These are phyloP conservation scores for Eremochloa ophiuroides DNA, from an alignment of 176 grass and related monocot species.

Conservation along the genomic window DNA sequence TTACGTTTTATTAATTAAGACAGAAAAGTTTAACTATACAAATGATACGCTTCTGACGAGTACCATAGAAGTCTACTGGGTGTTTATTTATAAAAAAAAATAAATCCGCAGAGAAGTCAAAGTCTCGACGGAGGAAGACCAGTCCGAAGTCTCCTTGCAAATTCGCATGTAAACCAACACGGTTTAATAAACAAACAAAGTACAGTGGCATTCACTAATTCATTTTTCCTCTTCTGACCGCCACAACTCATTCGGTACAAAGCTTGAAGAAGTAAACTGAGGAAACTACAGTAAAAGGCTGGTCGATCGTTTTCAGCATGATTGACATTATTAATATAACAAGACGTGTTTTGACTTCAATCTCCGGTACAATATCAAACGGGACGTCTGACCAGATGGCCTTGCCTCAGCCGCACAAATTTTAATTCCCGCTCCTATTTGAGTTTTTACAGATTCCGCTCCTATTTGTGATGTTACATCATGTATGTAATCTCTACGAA, in stretches of 20 bases:
- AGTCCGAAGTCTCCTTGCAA: neutral
- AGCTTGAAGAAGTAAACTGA: too few relatives aligned
- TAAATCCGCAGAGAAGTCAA: neutral
- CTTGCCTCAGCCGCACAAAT: neutral
- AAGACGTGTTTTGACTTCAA: neutral
- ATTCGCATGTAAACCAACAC: neutral
- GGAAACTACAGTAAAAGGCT: too few relatives aligned
- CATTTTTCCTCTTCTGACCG: too few relatives aligned
- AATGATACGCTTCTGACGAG: too few relatives aligned
- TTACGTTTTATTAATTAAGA: too few relatives aligned
- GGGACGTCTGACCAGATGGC: neutral
- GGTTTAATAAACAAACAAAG: too few relatives aligned
- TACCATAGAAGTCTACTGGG: too few relatives aligned
- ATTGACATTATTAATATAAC: neutral
- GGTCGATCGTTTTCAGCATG: neutral
- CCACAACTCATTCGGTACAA: too few relatives aligned
- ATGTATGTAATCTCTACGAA: neutral
- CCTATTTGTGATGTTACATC: neutral
- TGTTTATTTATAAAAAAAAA: too few relatives aligned
- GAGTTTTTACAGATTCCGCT: neutral
- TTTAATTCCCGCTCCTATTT: neutral
- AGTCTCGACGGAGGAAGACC: neutral
- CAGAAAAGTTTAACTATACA: too few relatives aligned
- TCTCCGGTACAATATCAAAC: neutral
- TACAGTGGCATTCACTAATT: neutral